These are phyloP conservation scores for Phaeosphaeria sp. DNA, from an alignment of 2,329 filamentous ascomycete species.

Conservation along the genomic window DNA sequence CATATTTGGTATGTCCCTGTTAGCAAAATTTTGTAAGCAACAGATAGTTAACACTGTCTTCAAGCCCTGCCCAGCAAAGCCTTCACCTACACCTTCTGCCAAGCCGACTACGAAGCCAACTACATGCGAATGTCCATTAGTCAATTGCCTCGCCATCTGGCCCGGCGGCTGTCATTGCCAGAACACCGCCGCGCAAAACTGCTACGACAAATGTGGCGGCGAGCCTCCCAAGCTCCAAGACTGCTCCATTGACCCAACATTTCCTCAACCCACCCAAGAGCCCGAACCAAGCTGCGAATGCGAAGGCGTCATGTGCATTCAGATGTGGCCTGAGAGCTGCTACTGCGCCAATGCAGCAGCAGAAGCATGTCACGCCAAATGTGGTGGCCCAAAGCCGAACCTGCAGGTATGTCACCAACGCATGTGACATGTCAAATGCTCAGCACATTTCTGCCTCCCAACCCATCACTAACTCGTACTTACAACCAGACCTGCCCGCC, in stretches of 20 bases:
- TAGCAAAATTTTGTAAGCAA: not conserved
- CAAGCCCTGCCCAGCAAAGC: slow-evolving; percentile 18
- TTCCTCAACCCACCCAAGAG: not conserved
- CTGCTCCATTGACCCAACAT: slow-evolving; percentile 11
- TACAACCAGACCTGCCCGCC: slow-evolving; percentile 4
- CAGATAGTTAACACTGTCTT: slow-evolving; percentile 1
- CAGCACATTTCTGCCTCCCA: no score
- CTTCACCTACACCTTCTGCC: slow-evolving; percentile 1
- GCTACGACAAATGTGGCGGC: slow-evolving; percentile 40
- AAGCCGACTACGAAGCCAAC: slow-evolving; percentile 1
- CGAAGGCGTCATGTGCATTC: slow-evolving; percentile 24
- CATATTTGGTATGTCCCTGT: slow-evolving; percentile 14
- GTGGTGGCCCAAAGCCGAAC: slow-evolving; percentile 29
- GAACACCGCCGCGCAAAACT: slow-evolving; percentile 29
- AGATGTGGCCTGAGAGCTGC: slow-evolving; percentile 37
- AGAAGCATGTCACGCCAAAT: slow-evolving; percentile 27
- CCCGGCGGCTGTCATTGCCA: slow-evolving; percentile 39
- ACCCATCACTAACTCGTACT: not conserved
- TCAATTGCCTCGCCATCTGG: slow-evolving; percentile 25
- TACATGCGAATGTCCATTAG: slow-evolving; percentile 24
- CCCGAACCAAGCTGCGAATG: slow-evolving; percentile 24
- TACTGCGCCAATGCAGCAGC: slow-evolving; percentile 34
- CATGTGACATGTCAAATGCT: not conserved
- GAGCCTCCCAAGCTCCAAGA: slow-evolving; percentile 15
- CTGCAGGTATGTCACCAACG: slow-evolving; percentile 9